Base-by-base conservation (phyloP, 2,329 filamentous ascomycete genomes). In the Fusarium xyrophilum region DNA sequence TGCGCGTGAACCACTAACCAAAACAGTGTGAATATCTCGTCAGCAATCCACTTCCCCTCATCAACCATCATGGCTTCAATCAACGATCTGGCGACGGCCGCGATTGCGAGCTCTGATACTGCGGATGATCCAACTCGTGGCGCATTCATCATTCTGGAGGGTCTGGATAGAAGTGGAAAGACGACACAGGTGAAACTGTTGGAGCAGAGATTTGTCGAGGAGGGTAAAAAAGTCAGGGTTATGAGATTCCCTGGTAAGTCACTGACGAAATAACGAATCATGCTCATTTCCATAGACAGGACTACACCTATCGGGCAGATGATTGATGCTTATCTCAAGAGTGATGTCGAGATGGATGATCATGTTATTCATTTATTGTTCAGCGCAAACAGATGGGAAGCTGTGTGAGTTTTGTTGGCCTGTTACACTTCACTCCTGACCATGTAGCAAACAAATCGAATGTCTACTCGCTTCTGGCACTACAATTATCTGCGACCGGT, bases 311-410 rank as follows among this genome's bases (percentile, higher is more conserved):
- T 95, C 71, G 94, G 94, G 2, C 87, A 92, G 73, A 91, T 96
- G 86, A 97, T 97, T 77, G 89, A 96, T 77, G 82, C 82, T 46
- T 97, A 97, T 76, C 85, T 97, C 67, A 90, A 88, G 68, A 90
- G 89, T 61, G 79, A 91, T 58, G 83, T 86, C 27, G 86, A 92
- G 60, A 88, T 94, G 78, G 92, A 96, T 65, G 93, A 97, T 77
- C 93, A 97, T 75, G 91, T 90, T 7, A 95, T 97, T 72, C 94
- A 97, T 78, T 85, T 97, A 3, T 85, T 97, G 23, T 97, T 97
- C 79, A 93, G 91, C 62, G 93, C 94, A 13, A 97, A 97, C 77
- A 86, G 94, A 48, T 97, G 94, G 94, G 94, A 97, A 69, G 83
- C 85, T 56, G 84, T 80, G 82, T 86, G 80, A 75, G 84, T 80